Evolutionary conservation across 345 rosid species (phyloP).

Genomic region (Nephelium lappaceum): DNA sequence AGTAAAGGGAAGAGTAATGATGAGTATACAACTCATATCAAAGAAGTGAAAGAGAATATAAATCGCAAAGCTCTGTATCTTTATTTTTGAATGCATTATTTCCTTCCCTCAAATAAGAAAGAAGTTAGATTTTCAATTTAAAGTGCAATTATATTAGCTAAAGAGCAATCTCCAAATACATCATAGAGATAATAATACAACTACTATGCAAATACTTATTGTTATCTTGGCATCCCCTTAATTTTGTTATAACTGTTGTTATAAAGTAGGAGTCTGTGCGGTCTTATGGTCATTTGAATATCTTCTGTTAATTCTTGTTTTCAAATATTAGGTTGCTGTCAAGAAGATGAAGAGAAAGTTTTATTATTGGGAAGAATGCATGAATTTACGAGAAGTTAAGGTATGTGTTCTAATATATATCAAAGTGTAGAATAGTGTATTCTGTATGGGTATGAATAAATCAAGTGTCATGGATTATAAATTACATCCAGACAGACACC

Average conservation of each 20-base stretch:
- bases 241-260: not conserved
- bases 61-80: not conserved
- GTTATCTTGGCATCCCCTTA: not conserved
- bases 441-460: not conserved
- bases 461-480: conserved; percentile 14
- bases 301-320: conserved; percentile 1
- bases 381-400: conserved; percentile 91
- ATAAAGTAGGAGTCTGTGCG: not conserved
- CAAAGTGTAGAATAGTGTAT: not conserved
- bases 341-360: conserved; percentile 96
- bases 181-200: not conserved
- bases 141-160: not conserved
- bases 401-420: conserved; percentile 33
- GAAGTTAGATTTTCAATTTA: not conserved
- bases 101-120: not conserved
- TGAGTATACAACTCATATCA: not conserved
- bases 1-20: not conserved
- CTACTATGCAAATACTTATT: not conserved
- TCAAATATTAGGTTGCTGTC: conserved; percentile 75
- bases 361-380: conserved; percentile 90
- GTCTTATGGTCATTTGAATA: conserved; percentile 1
- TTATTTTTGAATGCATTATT: not conserved
- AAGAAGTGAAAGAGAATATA: not conserved
- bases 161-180: not conserved
- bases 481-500: not conserved